These are phyloP conservation scores for Calonectria fujianensis DNA, from an alignment of 2,329 filamentous ascomycete species.

Conservation along the genomic window DNA sequence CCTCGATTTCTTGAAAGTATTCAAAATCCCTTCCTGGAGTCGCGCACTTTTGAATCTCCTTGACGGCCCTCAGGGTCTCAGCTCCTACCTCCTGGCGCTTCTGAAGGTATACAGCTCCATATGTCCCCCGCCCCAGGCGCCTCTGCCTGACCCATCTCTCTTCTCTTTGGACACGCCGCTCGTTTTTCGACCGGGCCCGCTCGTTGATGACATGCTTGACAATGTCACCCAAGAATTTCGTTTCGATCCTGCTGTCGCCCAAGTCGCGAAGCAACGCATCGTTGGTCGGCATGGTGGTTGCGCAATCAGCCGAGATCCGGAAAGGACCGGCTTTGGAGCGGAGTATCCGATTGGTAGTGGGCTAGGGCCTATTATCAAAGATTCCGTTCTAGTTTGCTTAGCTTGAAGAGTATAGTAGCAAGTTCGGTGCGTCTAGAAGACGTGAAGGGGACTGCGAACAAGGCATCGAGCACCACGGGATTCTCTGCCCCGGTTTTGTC, in stretches of 20 bases:
- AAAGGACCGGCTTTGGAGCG: background rate
- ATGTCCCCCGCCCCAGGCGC: conserved; percentile 12
- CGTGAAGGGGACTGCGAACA: too few species aligned
- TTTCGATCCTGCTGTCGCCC: conserved; percentile 17
- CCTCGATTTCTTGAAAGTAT: conserved; percentile 4
- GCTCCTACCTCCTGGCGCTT: background rate
- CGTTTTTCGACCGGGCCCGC: background rate
- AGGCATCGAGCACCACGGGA: background rate
- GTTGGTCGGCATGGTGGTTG: conserved; percentile 11
- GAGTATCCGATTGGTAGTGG: background rate
- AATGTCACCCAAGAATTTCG: background rate
- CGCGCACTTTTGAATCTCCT: conserved; percentile 26
- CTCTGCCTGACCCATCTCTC: conserved; percentile 20
- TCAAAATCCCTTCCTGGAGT: background rate
- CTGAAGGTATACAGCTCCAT: conserved; percentile 20
- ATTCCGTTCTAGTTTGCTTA: background rate
- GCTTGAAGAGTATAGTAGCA: too few species aligned
- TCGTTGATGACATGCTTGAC: conserved; percentile 13
- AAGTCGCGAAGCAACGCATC: conserved; percentile 14
- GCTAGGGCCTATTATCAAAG: background rate
- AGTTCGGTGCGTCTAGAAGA: background rate
- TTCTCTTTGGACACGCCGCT: conserved; percentile 13
- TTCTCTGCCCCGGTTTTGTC: background rate
- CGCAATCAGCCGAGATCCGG: background rate
- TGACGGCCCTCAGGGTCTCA: conserved; percentile 3